Base-by-base conservation (phyloP, 495 filamentous ascomycete species). In the Penicillium psychrofluorescens region DNA sequence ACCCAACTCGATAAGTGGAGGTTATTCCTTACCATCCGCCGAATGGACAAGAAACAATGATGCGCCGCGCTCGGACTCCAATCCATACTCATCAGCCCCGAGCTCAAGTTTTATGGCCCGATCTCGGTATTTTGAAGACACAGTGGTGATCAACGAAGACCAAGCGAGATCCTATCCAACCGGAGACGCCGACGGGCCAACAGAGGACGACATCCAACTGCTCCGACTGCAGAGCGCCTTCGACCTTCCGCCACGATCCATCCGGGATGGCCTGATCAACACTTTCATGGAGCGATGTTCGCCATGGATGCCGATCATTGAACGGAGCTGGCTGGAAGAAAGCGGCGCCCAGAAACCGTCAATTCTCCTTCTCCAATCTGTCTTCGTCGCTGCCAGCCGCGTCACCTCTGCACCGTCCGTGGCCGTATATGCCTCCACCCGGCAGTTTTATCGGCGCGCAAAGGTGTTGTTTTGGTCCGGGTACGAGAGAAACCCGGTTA, bases 261-360 rank as follows among this genome's bases (percentile, higher is more conserved):
- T 59, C 4, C 53, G 53, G 1, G 50, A 59, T 27, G 50, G 53
- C 5, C 22, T 59, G 35, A 53, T 59, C 30, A 55, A 59, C 41
- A 56, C 50, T 8, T 59, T 56, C 36, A 59, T 59, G 50, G 49
- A 56, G 15, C 38, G 45, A 33, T 56, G 53, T 30, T 49, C 53
- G 6, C 56, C 56, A 22, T 56, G 53, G 56, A 59, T 59, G 56
- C 56, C 56, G 0, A 59, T 59, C 13, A 46, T 59, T 7, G 56
- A 59, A 27, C 46, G 53, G 8, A 54, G 45, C 11, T 56, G 56
- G 53, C 33, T 59, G 11, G 49, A 59, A 37, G 50, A 53, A 31
- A 49, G 38, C 12, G 53, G 46, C 3, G 22, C 35, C 6, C 43
- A 53, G 31, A 45, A 45, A 28, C 56, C 56, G 14, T 54, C 56